These are phyloP conservation scores for Gryganskiella cystojenkinii DNA, from an alignment of 192 early-diverging fungal genomes.

Conservation along the genomic window DNA sequence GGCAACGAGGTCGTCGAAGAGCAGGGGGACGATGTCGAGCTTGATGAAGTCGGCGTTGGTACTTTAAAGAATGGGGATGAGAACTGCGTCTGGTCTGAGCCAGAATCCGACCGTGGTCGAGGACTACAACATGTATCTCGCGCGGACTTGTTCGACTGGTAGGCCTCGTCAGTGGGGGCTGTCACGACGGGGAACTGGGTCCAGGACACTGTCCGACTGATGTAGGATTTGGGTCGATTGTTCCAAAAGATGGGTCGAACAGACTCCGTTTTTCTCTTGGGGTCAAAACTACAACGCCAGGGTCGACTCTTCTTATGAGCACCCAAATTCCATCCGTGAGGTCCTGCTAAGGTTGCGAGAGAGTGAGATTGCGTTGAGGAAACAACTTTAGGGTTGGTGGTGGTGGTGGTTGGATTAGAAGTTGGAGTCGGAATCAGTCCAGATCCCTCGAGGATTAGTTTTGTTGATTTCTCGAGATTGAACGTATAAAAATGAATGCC, in stretches of 20 bases:
- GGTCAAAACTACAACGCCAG: slow-evolving; percentile 71
- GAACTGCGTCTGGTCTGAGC: slow-evolving; percentile 67
- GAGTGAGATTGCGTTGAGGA: neutral
- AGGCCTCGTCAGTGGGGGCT: too few relatives aligned
- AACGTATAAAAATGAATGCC: slow-evolving; percentile 94
- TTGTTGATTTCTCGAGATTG: slow-evolving; percentile 85
- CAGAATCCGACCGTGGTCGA: slow-evolving; percentile 63
- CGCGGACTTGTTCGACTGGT: too few relatives aligned
- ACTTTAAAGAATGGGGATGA: too few relatives aligned
- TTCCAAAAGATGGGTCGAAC: slow-evolving; percentile 98
- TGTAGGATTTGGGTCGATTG: slow-evolving; percentile 92
- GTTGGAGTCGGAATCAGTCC: slow-evolving; percentile 69
- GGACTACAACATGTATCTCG: slow-evolving; percentile 77
- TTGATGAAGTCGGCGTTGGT: too few relatives aligned
- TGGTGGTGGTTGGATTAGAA: slow-evolving; percentile 62
- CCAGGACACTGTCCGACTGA: slow-evolving; percentile 80
- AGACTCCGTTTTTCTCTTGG: slow-evolving; percentile 74
- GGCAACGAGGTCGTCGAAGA: too few relatives aligned
- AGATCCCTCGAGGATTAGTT: slow-evolving; percentile 80
- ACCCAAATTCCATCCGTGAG: neutral
- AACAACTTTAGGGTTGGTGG: neutral
- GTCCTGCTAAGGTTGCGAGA: neutral
- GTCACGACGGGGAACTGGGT: slow-evolving; percentile 81
- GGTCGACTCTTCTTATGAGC: neutral
- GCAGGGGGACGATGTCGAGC: too few relatives aligned